Evolutionary conservation across 176 grass and related monocot species (phyloP).

Genomic region (Ensete ventricosum): DNA sequence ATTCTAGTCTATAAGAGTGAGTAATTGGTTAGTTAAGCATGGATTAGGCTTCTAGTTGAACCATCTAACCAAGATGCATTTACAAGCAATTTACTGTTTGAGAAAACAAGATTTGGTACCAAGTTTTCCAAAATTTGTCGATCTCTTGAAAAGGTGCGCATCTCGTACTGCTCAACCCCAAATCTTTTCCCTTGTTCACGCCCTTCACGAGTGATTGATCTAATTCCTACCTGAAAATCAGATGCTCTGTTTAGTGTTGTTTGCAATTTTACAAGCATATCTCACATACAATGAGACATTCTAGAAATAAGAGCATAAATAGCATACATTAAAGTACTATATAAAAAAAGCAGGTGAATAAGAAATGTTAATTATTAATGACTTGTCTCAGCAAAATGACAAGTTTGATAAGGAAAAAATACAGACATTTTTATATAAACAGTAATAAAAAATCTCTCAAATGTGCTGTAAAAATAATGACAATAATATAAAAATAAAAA

Average conservation of each 20-base stretch:
- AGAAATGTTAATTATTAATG: background rate
- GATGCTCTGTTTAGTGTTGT: background rate
- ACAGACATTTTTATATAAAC: background rate
- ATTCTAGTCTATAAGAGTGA: background rate
- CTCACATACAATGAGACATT: background rate
- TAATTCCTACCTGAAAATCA: slow-evolving; percentile 51
- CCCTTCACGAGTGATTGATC: slow-evolving; percentile 93
- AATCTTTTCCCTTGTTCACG: slow-evolving; percentile 92
- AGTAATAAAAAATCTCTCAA: background rate
- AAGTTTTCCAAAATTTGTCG: slow-evolving; percentile 74
- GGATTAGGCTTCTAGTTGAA: background rate
- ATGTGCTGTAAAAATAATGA: no score
- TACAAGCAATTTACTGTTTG: background rate
- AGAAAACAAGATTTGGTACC: slow-evolving; percentile 21
- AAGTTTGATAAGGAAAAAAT: background rate
- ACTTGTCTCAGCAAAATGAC: background rate
- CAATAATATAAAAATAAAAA: no score
- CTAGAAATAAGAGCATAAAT: background rate
- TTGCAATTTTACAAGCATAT: background rate
- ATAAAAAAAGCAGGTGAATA: background rate
- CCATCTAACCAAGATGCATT: background rate
- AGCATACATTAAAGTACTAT: background rate
- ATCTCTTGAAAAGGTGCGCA: slow-evolving; percentile 84
- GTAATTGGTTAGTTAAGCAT: background rate
- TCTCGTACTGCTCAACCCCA: slow-evolving; percentile 91